phyloP scores from a whole-genome alignment of 2,329 filamentous ascomycete species.

The Monilinia aucupariae region DNA sequence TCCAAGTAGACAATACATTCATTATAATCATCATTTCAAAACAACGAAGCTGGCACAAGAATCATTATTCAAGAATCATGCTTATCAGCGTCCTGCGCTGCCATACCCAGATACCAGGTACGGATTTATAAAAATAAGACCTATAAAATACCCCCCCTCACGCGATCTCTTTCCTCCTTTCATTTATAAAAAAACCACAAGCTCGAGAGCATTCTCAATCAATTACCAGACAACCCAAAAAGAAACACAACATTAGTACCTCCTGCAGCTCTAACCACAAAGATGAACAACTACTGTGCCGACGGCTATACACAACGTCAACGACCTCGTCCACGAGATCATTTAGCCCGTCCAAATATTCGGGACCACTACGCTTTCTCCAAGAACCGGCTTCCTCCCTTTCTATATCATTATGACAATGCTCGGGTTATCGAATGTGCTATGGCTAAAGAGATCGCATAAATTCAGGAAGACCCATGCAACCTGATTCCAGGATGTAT shows the following conservation, averaged over 20 bases:
- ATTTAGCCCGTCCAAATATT: not conserved
- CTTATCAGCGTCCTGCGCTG: not conserved
- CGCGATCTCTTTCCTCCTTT: not conserved
- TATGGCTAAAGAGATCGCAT: not conserved
- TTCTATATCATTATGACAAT: not conserved
- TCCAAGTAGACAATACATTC: not conserved
- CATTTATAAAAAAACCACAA: not conserved
- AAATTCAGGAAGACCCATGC: not conserved
- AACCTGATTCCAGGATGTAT: not conserved
- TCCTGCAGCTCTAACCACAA: not conserved
- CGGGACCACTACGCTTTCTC: not conserved
- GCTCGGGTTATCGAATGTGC: not conserved
- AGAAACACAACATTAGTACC: not conserved
- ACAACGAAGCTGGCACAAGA: accelerated
- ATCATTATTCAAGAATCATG: not conserved
- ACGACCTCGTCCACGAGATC: not conserved
- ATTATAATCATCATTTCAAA: not conserved
- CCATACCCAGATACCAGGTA: not conserved
- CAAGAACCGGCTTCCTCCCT: not conserved
- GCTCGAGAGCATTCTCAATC: accelerated
- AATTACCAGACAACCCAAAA: not conserved
- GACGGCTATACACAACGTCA: not conserved
- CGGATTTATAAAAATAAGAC: not conserved
- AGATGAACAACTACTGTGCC: not conserved
- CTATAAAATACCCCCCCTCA: not conserved